Percentiles rank a stretch among this genome's conserved stretches.
phyloP scores from a whole-genome alignment of 768 basidiomycete species.

The Boletus speciosus region DNA sequence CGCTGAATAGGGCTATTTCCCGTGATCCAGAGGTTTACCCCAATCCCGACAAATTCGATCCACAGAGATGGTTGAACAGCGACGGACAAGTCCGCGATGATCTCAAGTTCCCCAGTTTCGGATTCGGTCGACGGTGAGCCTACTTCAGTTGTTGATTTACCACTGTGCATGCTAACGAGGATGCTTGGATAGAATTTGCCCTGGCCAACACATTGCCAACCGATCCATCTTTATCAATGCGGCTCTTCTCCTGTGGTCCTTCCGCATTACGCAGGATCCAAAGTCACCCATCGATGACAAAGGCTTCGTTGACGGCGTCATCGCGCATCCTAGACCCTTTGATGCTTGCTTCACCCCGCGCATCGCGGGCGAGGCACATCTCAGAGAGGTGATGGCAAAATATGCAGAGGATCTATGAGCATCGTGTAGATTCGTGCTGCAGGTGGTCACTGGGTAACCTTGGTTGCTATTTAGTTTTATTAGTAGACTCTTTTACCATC shows the following conservation, averaged over 20 bases:
- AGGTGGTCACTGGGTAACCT: neutral
- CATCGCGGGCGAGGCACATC: slow-evolving; percentile 18
- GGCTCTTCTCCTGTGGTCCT: slow-evolving; percentile 63
- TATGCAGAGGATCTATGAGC: slow-evolving; percentile 20
- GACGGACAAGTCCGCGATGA: slow-evolving; percentile 46
- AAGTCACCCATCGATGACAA: slow-evolving; percentile 54
- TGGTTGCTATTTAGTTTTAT: neutral
- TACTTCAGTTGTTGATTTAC: neutral
- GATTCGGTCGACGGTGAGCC: slow-evolving; percentile 46
- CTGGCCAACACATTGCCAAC: slow-evolving; percentile 57
- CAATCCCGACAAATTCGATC: slow-evolving; percentile 56
- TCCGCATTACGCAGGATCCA: slow-evolving; percentile 51
- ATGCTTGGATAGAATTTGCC: slow-evolving; percentile 49
- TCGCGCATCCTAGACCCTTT: slow-evolving; percentile 63
- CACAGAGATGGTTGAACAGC: slow-evolving; percentile 51
- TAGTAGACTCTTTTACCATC: neutral
- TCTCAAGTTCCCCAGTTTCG: slow-evolving; percentile 51
- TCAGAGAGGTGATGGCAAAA: slow-evolving; percentile 26
- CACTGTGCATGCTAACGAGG: neutral
- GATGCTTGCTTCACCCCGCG: slow-evolving; percentile 54
- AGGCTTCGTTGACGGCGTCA: slow-evolving; percentile 61
- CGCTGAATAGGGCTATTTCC: slow-evolving; percentile 43
- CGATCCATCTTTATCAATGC: slow-evolving; percentile 66
- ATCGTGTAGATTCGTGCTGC: neutral
- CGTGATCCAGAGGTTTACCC: slow-evolving; percentile 57